Conservation (phyloP, 78 protist genomes). For the Dictyostelium intermedium region DNA sequence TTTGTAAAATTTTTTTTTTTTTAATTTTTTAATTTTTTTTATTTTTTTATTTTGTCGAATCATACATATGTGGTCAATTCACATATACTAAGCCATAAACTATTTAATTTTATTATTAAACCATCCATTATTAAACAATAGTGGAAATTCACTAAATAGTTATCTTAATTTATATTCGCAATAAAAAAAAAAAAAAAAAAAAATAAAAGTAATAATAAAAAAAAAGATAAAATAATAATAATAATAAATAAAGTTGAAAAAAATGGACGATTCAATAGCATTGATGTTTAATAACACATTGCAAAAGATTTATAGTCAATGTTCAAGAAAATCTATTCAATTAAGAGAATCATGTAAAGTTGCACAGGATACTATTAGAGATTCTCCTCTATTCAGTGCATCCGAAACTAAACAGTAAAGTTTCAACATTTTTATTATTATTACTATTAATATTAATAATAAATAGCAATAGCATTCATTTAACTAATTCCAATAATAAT, state of each 20-base stretch:
- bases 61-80: neutral
- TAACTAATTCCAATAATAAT: too few relatives aligned
- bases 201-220: too few relatives aligned
- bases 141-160: neutral
- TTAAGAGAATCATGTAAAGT: slow-evolving; percentile 51
- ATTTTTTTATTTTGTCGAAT: neutral
- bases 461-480: neutral
- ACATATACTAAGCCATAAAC: neutral
- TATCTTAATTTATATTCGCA: neutral
- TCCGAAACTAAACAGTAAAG: neutral
- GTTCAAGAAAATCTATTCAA: slow-evolving; percentile 37
- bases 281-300: slow-evolving; percentile 44
- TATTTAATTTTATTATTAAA: too few relatives aligned
- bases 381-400: slow-evolving; percentile 43
- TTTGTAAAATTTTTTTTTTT: too few relatives aligned
- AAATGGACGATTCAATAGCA: slow-evolving; percentile 67
- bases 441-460: too few relatives aligned
- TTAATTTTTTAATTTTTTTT: too few relatives aligned
- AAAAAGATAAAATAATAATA: too few relatives aligned
- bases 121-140: neutral
- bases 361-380: slow-evolving; percentile 65
- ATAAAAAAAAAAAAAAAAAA: too few relatives aligned
- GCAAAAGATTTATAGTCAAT: slow-evolving; percentile 44
- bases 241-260: neutral
- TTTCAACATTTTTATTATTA: neutral